These are phyloP conservation scores for Handroanthus guayacan DNA, from an alignment of 257 asterid species.

Conservation along the genomic window DNA sequence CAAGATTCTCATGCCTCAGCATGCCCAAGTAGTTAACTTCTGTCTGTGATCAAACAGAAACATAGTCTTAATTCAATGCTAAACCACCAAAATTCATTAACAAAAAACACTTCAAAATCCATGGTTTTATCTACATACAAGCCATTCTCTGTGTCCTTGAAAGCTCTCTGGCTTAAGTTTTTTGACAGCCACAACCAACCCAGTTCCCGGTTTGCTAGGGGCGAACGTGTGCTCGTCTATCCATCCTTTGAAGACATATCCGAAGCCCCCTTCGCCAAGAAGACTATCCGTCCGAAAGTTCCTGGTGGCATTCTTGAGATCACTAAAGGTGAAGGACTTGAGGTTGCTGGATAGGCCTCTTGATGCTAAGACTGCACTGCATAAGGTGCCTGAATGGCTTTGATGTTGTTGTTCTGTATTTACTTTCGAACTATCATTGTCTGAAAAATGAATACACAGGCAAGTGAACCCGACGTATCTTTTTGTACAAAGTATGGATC, in stretches of 20 bases:
- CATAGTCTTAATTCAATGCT: not conserved
- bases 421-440: conserved; percentile 39
- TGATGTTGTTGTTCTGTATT: conserved; percentile 33
- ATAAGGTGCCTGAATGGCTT: conserved; percentile 32
- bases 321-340: conserved; percentile 46
- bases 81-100: not conserved
- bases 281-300: conserved; percentile 53
- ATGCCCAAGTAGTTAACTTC: conserved; percentile 54
- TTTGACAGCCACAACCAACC: conserved; percentile 55
- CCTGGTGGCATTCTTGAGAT: conserved; percentile 51
- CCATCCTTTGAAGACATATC: conserved; percentile 59
- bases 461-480: not conserved
- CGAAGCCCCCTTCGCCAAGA: conserved; percentile 62
- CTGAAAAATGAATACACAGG: conserved; percentile 34
- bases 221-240: conserved; percentile 49
- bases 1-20: conserved; percentile 53
- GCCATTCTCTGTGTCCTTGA: conserved; percentile 67
- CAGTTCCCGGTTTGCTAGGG: conserved; percentile 53
- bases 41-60: conserved; percentile 29
- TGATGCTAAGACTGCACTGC: conserved; percentile 28
- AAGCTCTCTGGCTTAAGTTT: conserved; percentile 51
- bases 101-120: not conserved
- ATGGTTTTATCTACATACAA: conserved; percentile 41
- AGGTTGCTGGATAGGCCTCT: conserved; percentile 48
- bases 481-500: not conserved